These are phyloP conservation scores for Rhododendron mucronatum DNA, from an alignment of 148 eudicot species.

Conservation along the genomic window DNA sequence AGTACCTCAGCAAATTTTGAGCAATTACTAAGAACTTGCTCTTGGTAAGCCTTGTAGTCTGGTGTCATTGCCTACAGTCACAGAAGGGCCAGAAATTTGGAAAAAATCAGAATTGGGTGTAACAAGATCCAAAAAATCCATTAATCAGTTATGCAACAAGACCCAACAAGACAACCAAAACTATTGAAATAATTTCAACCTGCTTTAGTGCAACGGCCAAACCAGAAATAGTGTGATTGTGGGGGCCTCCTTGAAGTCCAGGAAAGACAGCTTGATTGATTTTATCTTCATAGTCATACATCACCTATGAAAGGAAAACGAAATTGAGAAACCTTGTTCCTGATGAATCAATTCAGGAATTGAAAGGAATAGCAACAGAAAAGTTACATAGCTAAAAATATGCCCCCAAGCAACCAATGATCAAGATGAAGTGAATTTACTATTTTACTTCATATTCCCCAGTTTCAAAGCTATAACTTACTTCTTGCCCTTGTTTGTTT, in stretches of 20 bases:
- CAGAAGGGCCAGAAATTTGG: background rate
- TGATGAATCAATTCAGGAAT: background rate
- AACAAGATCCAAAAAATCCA: background rate
- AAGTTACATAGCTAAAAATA: background rate
- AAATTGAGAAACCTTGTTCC: background rate
- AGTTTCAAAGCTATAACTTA: conserved; percentile 15
- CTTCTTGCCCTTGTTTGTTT: conserved; percentile 49
- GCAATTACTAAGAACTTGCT: conserved; percentile 89
- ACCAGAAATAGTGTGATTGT: conserved; percentile 92
- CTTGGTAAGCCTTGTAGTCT: conserved; percentile 96
- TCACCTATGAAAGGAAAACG: conserved; percentile 43
- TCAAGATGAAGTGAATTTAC: background rate
- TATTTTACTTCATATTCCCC: background rate
- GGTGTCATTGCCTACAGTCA: conserved; percentile 77
- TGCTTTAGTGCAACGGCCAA: conserved; percentile 96
- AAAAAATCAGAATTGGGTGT: background rate
- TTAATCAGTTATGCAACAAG: background rate
- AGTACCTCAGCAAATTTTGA: conserved; percentile 90
- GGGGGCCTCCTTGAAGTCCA: conserved; percentile 99
- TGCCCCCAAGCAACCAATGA: background rate
- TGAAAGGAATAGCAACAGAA: background rate
- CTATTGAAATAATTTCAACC: conserved; percentile 32
- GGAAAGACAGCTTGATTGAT: conserved; percentile 97
- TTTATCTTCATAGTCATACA: conserved; percentile 93
- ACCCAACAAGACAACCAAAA: background rate